Conservation (phyloP, 1,284 basidiomycete species). For the Cryptococcus sp. region DNA sequence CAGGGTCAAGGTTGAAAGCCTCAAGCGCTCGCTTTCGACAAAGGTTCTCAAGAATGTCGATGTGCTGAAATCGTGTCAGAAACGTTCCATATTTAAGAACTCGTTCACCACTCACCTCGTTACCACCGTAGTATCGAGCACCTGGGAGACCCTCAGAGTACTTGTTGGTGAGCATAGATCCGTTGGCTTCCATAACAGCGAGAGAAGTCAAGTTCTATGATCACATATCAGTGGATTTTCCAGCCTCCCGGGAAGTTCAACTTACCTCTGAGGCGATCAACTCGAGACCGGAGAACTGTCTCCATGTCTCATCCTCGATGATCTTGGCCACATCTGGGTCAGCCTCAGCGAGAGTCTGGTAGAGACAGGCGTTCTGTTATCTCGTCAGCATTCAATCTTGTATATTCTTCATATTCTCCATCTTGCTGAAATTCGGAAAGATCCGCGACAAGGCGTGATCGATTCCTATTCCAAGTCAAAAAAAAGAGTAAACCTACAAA, state of each 20-base stretch:
- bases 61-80: conserved; percentile 53
- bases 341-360: conserved; percentile 77
- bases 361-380: conserved; percentile 81
- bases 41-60: conserved; percentile 92
- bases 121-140: conserved; percentile 96
- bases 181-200: conserved; percentile 96
- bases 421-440: not conserved
- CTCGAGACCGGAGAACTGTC: conserved; percentile 95
- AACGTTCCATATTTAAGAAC: not conserved
- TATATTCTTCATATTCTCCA: not conserved
- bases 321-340: conserved; percentile 95
- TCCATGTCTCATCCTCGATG: conserved; percentile 99
- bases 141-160: conserved; percentile 93
- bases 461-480: not conserved
- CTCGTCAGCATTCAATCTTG: conserved; percentile 1
- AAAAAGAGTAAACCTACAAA: conserved; percentile 43
- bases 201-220: conserved; percentile 86
- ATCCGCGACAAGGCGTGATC: not conserved
- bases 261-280: conserved; percentile 45
- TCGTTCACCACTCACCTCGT: conserved; percentile 56
- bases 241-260: not conserved
- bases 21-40: conserved; percentile 92
- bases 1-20: conserved; percentile 93
- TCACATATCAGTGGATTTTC: not conserved
- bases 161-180: conserved; percentile 98